Evolutionary conservation across 2,329 filamentous ascomycete species (phyloP).

Genomic region (Sporothrix pseudoabietina): DNA sequence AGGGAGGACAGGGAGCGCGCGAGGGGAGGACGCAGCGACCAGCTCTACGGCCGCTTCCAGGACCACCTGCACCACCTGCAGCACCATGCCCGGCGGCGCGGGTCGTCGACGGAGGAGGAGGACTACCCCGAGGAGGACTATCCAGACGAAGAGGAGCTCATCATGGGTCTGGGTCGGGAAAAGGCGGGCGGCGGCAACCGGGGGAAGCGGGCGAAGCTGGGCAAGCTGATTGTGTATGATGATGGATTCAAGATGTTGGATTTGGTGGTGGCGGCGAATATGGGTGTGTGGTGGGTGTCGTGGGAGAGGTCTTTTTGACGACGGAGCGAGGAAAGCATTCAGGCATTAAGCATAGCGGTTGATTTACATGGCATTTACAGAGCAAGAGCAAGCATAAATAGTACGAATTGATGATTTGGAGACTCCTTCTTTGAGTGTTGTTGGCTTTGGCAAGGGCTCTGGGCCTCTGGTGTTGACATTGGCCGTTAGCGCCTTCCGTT

Average conservation of each 20-base stretch:
- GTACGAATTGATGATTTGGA: neutral
- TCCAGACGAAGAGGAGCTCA: slow-evolving; percentile 43
- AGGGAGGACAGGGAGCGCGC: neutral
- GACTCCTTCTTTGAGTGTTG: too few species aligned
- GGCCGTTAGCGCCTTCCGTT: neutral
- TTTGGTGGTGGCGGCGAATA: slow-evolving; percentile 83
- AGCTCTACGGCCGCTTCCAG: slow-evolving; percentile 49
- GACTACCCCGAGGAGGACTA: slow-evolving; percentile 35
- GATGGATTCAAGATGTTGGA: slow-evolving; percentile 96
- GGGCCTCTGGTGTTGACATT: neutral
- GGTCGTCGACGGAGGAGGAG: slow-evolving; percentile 46
- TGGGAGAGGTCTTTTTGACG: slow-evolving; percentile 57
- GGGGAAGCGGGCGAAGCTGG: slow-evolving; percentile 86
- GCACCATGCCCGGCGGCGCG: slow-evolving; percentile 34
- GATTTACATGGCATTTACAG: slow-evolving; percentile 7
- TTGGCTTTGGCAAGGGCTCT: neutral
- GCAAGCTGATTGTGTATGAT: slow-evolving; percentile 85
- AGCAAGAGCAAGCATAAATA: neutral
- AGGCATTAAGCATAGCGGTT: neutral
- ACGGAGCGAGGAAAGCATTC: neutral
- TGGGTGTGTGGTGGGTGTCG: slow-evolving; percentile 90
- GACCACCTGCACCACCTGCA: slow-evolving; percentile 30
- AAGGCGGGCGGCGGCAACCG: slow-evolving; percentile 82
- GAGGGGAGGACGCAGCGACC: slow-evolving; percentile 25
- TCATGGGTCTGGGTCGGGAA: slow-evolving; percentile 74